These are phyloP conservation scores for Globisporangium acanthophoron DNA, from an alignment of 352 stramenopile genomes.

Conservation along the genomic window DNA sequence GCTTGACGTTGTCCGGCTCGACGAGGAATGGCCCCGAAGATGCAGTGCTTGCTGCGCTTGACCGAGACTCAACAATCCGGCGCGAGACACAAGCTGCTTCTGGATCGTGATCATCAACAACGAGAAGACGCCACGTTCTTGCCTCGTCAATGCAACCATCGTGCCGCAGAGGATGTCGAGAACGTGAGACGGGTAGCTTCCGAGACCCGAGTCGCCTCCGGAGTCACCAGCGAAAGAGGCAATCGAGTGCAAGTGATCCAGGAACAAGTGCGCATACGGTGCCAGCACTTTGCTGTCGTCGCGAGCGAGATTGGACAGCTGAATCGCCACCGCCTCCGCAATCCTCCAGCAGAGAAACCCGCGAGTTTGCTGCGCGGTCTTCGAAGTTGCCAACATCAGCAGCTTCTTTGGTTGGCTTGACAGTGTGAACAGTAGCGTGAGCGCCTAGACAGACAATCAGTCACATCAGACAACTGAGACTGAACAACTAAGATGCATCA, in stretches of 20 bases:
- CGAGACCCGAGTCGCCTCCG: constrained; percentile 7
- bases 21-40: constrained; percentile 10
- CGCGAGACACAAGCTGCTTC: constrained; percentile 61
- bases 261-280: constrained; percentile 66
- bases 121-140: constrained; percentile 62
- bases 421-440: constrained; percentile 63
- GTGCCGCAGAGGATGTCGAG: constrained; percentile 64
- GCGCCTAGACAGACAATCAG: constrained; percentile 23
- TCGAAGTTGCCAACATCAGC: constrained; percentile 32
- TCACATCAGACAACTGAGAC: background rate
- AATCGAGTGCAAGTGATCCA: constrained; percentile 74
- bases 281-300: constrained; percentile 32
- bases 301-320: constrained; percentile 37
- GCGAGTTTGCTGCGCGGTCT: constrained; percentile 25
- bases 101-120: constrained; percentile 85
- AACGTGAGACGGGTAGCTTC: constrained; percentile 49
- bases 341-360: constrained; percentile 58
- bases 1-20: constrained; percentile 14
- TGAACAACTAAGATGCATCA: background rate
- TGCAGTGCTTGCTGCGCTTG: constrained; percentile 13
- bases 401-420: constrained; percentile 62
- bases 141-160: constrained; percentile 59
- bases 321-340: constrained; percentile 40
- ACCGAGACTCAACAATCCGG: constrained; percentile 13
- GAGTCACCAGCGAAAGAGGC: constrained; percentile 29